A percentile compares a stretch with the other conserved stretches of the same genome.
Evolutionary conservation across 2,329 filamentous ascomycete species (phyloP).

Genomic region (Neofusicoccum kwambonambiense): DNA sequence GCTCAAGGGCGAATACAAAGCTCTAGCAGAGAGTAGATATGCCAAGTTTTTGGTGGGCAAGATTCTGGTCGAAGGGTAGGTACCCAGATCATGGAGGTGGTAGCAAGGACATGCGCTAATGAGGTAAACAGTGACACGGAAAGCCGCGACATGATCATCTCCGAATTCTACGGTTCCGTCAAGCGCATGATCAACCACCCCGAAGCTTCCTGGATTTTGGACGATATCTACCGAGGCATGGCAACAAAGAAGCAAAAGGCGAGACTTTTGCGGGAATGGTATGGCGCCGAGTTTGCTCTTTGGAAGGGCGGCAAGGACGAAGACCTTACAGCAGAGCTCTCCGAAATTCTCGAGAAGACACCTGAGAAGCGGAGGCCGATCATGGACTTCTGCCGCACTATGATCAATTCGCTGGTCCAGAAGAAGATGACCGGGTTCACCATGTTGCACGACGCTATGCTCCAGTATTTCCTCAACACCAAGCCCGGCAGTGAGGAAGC

Average conservation of each 20-base stretch:
- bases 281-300: slow-evolving; percentile 87
- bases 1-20: slow-evolving; percentile 77
- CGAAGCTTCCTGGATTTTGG: slow-evolving; percentile 95
- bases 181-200: slow-evolving; percentile 92
- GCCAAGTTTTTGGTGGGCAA: slow-evolving; percentile 98
- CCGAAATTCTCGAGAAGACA: slow-evolving; percentile 68
- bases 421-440: slow-evolving; percentile 98
- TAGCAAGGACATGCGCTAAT: background rate
- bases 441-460: slow-evolving; percentile 96
- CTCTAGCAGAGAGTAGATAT: slow-evolving; percentile 90
- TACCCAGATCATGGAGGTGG: background rate
- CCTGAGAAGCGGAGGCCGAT: slow-evolving; percentile 86
- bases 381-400: slow-evolving; percentile 77
- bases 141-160: slow-evolving; percentile 83
- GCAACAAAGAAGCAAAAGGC: slow-evolving; percentile 85
- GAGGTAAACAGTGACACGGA: slow-evolving; percentile 62
- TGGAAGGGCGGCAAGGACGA: slow-evolving; percentile 60
- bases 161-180: slow-evolving; percentile 93
- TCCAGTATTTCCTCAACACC: slow-evolving; percentile 87
- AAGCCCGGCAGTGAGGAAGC: slow-evolving; percentile 77
- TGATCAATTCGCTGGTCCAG: slow-evolving; percentile 90
- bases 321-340: slow-evolving; percentile 65
- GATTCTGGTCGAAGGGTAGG: slow-evolving; percentile 75
- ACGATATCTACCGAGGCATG: slow-evolving; percentile 90
- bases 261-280: slow-evolving; percentile 87